Evolutionary conservation across 345 rosid species (phyloP).

Genomic region (Gossypium arboreum): DNA sequence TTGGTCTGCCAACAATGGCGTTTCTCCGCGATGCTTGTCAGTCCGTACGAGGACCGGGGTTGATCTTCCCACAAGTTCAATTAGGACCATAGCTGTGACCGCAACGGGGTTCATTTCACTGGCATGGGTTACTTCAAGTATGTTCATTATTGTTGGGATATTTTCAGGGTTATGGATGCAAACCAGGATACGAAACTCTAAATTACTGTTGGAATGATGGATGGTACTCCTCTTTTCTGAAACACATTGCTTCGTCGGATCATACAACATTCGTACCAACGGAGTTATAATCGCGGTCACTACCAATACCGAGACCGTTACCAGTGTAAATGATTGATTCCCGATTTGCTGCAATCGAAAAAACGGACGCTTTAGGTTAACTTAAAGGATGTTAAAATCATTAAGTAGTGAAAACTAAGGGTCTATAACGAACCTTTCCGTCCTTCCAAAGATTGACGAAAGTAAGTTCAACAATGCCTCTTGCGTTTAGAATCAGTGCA

Average conservation of each 20-base stretch:
- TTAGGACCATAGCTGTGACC: conserved; percentile 30
- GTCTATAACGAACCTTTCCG: neutral
- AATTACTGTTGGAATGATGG: conserved; percentile 18
- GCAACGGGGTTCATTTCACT: conserved; percentile 18
- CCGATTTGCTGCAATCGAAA: conserved; percentile 20
- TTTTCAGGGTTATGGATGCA: conserved; percentile 33
- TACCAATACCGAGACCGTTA: conserved; percentile 11
- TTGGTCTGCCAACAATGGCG: conserved; percentile 12
- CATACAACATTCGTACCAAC: conserved; percentile 19
- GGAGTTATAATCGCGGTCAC: conserved; percentile 26
- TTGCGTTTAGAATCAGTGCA: conserved; percentile 30
- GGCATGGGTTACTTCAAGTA: conserved; percentile 29
- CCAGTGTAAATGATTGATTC: conserved; percentile 19
- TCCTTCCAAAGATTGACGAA: neutral
- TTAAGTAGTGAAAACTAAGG: no score
- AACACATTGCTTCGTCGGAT: conserved; percentile 26
- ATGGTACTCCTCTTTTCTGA: conserved; percentile 34
- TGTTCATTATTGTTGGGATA: conserved; percentile 26
- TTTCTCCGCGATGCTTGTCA: neutral
- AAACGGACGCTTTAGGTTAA: no score
- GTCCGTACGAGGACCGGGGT: conserved; percentile 29
- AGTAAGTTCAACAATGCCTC: conserved; percentile 33
- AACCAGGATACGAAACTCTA: conserved; percentile 31
- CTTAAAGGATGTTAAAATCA: neutral
- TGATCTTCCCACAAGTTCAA: conserved; percentile 36